These are phyloP conservation scores for Metarhizium anisopliae DNA, from an alignment of 2,329 filamentous ascomycete genomes.

Conservation along the genomic window DNA sequence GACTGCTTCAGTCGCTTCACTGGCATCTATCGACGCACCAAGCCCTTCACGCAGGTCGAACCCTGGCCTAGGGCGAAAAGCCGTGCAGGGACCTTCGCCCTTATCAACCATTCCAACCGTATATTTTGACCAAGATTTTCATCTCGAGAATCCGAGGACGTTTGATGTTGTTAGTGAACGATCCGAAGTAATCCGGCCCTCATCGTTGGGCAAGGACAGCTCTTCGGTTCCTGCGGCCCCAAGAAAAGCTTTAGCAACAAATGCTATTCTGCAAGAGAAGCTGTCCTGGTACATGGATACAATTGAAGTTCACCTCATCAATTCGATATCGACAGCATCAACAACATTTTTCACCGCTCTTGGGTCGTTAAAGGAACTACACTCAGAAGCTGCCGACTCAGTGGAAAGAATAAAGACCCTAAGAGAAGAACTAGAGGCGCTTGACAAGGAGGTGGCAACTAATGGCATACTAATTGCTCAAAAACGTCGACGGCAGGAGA, in stretches of 20 bases:
- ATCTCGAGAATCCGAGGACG: constrained; percentile 87
- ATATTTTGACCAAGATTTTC: constrained; percentile 93
- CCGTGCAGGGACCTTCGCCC: constrained; percentile 67
- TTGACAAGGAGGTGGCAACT: constrained; percentile 82
- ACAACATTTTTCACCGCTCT: constrained; percentile 94
- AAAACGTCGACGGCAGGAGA: constrained; percentile 72
- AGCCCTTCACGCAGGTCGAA: constrained; percentile 35
- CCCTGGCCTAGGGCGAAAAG: constrained; percentile 45
- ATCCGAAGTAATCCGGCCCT: constrained; percentile 81
- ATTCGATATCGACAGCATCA: constrained; percentile 90
- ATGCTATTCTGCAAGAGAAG: constrained; percentile 96
- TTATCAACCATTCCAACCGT: constrained; percentile 85
- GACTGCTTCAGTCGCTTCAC: constrained; percentile 37
- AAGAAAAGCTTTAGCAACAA: constrained; percentile 84
- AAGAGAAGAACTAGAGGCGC: constrained; percentile 65
- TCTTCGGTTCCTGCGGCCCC: constrained; percentile 49
- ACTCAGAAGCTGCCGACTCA: constrained; percentile 85
- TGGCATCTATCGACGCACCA: constrained; percentile 39
- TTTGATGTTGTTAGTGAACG: constrained; percentile 96
- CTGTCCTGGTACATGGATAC: constrained; percentile 99
- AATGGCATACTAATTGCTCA: constrained; percentile 80
- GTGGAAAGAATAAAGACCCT: constrained; percentile 77
- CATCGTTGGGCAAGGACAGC: constrained; percentile 45
- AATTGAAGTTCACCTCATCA: constrained; percentile 92
- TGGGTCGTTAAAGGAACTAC: constrained; percentile 81